Percentiles rank a stretch among this genome's conserved stretches.
phyloP scores from a whole-genome alignment of 2,329 filamentous ascomycete genomes.

The Colletotrichum phormii region DNA sequence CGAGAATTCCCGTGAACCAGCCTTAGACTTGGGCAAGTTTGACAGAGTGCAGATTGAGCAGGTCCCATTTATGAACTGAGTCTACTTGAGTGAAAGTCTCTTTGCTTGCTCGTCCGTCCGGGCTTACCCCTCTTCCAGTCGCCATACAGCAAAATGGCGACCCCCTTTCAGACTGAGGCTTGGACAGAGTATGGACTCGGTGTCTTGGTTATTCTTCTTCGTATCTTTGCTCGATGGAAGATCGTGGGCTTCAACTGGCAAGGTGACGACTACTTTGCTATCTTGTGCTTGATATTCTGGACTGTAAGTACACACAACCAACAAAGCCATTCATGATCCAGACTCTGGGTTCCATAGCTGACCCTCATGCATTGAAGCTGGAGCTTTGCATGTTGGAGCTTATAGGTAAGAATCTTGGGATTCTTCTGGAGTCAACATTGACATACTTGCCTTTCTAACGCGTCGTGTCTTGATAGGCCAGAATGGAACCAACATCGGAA shows the following conservation, averaged over 20 bases:
- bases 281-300: conserved; percentile 50
- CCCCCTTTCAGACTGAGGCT: conserved; percentile 55
- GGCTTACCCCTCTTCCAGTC: not conserved
- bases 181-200: conserved; percentile 58
- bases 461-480: conserved; percentile 41
- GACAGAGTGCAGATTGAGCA: not conserved
- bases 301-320: conserved; percentile 43
- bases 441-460: not conserved
- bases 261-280: conserved; percentile 56
- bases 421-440: not conserved
- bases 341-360: not conserved
- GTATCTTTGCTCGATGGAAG: conserved; percentile 52
- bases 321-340: no score
- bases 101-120: not conserved
- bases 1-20: not conserved
- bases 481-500: conserved; percentile 52
- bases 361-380: not conserved
- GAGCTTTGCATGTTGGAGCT: conserved; percentile 27
- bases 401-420: not conserved
- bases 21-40: no score
- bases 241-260: conserved; percentile 54
- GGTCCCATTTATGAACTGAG: not conserved
- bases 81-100: not conserved
- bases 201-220: conserved; percentile 48
- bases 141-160: conserved; percentile 41